Conservation (phyloP, 768 basidiomycete genomes). For the Boletus rex-veris region DNA sequence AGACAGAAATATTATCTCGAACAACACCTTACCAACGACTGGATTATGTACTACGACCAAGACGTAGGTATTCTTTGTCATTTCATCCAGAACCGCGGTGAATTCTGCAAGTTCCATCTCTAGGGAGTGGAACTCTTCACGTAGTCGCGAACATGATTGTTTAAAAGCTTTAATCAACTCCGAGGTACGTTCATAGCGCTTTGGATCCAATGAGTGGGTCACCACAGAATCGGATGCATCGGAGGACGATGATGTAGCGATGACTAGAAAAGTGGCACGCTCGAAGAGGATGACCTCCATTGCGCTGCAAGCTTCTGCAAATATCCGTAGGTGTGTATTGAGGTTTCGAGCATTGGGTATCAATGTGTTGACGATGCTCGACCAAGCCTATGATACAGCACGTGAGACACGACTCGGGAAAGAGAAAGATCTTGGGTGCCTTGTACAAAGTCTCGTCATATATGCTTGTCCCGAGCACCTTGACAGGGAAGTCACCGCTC, state of each 20-base stretch:
- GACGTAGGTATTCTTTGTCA: constrained; percentile 92
- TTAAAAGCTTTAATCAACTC: constrained; percentile 97
- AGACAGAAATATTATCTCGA: neutral
- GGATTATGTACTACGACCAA: constrained; percentile 87
- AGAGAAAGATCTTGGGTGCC: constrained; percentile 37
- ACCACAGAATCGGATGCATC: constrained; percentile 32
- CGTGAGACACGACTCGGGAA: constrained; percentile 10
- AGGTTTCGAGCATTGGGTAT: constrained; percentile 94
- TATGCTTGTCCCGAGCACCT: constrained; percentile 91
- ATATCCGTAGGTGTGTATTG: constrained; percentile 78
- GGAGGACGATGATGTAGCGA: constrained; percentile 71
- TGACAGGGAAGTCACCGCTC: constrained; percentile 56
- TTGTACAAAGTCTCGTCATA: constrained; percentile 97
- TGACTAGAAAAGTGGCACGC: constrained; percentile 95
- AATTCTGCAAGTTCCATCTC: constrained; percentile 86
- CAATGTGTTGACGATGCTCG: constrained; percentile 91
- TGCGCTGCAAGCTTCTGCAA: constrained; percentile 83
- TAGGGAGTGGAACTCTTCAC: constrained; percentile 81
- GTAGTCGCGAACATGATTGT: constrained; percentile 79
- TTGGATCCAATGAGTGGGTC: constrained; percentile 53
- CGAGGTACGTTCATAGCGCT: constrained; percentile 81
- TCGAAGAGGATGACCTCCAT: constrained; percentile 96
- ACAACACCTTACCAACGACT: constrained; percentile 61
- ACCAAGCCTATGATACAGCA: constrained; percentile 76
- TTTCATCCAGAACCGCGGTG: constrained; percentile 85